Conservation (phyloP, 768 basidiomycete species). For the Mycena rosella region DNA sequence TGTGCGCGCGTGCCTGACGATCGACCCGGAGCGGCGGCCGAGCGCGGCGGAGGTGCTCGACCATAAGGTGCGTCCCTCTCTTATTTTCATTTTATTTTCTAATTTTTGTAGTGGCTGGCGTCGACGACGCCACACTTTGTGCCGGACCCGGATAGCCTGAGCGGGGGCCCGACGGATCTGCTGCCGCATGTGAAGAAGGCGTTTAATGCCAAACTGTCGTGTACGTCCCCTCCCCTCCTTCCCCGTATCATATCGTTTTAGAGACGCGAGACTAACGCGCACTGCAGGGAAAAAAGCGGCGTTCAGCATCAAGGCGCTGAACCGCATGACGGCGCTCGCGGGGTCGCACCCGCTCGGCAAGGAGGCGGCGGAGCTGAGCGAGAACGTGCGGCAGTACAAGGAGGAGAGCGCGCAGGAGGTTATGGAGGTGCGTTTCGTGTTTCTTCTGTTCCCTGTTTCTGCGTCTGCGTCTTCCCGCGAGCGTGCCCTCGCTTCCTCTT, state of each 20-base stretch:
- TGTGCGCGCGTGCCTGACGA: constrained; percentile 73
- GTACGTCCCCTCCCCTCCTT: constrained; percentile 57
- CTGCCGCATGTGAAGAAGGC: constrained; percentile 91
- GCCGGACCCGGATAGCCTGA: constrained; percentile 52
- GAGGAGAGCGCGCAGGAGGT: constrained; percentile 81
- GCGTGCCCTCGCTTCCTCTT: too few species aligned
- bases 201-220: constrained; percentile 90
- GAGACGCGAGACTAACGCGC: too few species aligned
- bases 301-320: constrained; percentile 89
- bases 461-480: too few species aligned
- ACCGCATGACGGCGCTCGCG: constrained; percentile 79
- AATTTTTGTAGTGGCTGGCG: constrained; percentile 74
- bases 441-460: too few species aligned
- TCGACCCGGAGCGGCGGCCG: constrained; percentile 74
- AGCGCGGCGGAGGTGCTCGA: constrained; percentile 70
- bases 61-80: constrained; percentile 53
- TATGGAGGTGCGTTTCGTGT: constrained; percentile 47
- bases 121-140: constrained; percentile 79
- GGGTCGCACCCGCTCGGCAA: constrained; percentile 49
- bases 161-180: constrained; percentile 79
- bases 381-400: constrained; percentile 78
- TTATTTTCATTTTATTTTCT: not conserved
- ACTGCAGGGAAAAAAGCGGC: constrained; percentile 88
- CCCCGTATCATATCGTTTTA: not conserved
- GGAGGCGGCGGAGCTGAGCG: constrained; percentile 64